phyloP scores from a whole-genome alignment of 805 yeast species.

The Schwanniomyces polymorphus region DNA sequence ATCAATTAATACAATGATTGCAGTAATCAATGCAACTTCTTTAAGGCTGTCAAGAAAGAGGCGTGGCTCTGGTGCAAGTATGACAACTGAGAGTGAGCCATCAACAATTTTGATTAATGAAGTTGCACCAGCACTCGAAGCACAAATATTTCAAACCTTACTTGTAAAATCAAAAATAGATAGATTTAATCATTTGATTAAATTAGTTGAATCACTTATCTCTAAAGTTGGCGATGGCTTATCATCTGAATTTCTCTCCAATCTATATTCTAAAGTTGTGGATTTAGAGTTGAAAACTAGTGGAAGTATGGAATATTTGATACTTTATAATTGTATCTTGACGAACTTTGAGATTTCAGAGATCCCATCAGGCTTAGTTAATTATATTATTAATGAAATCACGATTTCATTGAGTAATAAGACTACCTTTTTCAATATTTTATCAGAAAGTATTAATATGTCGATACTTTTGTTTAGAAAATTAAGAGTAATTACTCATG shows the following conservation, averaged over 20 bases:
- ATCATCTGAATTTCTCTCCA: conserved; percentile 14
- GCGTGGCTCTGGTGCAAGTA: conserved; percentile 38
- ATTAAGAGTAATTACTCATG: conserved; percentile 6
- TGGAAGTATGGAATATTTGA: conserved; percentile 25
- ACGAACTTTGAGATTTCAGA: conserved; percentile 10
- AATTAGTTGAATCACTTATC: conserved; percentile 28
- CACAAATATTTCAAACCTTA: conserved; percentile 25
- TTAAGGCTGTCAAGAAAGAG: conserved; percentile 4
- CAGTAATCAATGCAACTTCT: conserved; percentile 32
- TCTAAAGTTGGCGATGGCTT: conserved; percentile 14
- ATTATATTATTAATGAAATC: conserved; percentile 23
- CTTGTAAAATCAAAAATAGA: conserved; percentile 16
- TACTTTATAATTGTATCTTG: conserved; percentile 25
- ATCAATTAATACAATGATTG: conserved; percentile 44
- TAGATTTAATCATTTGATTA: conserved; percentile 22
- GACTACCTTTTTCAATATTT: conserved; percentile 24
- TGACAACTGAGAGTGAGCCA: conserved; percentile 27
- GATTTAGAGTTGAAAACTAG: conserved; percentile 18
- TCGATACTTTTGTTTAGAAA: conserved; percentile 16
- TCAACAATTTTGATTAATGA: conserved; percentile 13
- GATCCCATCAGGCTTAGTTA: conserved; percentile 17
- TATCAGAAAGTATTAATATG: conserved; percentile 27
- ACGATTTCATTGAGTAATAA: conserved; percentile 19
- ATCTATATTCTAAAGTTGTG: conserved; percentile 14
- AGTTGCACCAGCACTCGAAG: conserved; percentile 18